A percentile compares a stretch with the other conserved stretches of the same genome.
phyloP scores from a whole-genome alignment of 2,329 filamentous ascomycete species.

The Sordariomycetes sp. region DNA sequence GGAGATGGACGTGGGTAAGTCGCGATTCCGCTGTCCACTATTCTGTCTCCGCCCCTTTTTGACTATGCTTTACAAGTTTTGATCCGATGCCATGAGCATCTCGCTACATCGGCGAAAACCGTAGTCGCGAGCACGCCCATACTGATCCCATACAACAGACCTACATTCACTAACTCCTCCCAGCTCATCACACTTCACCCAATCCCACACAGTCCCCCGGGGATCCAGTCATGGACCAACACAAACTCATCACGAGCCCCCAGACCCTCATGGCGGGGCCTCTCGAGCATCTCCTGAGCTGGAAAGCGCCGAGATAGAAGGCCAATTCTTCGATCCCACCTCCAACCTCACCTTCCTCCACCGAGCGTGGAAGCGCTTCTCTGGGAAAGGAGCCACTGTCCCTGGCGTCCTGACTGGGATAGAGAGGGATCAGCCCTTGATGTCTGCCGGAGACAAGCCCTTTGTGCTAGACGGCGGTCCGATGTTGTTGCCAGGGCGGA shows the following conservation, averaged over 20 bases:
- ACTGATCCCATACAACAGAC: no score
- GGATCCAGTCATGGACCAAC: no score
- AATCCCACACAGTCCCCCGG: no score
- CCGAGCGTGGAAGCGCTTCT: slow-evolving; percentile 41
- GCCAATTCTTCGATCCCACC: slow-evolving; percentile 44
- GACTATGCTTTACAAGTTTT: no score
- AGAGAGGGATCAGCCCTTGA: slow-evolving; percentile 14
- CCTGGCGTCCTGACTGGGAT: slow-evolving; percentile 9
- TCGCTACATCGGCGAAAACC: slow-evolving; percentile 7
- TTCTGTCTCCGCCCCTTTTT: no score
- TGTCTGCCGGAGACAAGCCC: slow-evolving; percentile 18
- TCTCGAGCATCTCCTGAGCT: slow-evolving; percentile 19
- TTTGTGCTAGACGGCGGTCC: slow-evolving; percentile 9
- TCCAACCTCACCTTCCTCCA: slow-evolving; percentile 48
- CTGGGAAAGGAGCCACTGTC: no score
- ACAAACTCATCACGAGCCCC: no score
- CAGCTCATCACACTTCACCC: no score
- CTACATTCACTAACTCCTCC: no score
- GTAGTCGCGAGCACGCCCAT: no score
- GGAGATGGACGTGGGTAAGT: neutral
- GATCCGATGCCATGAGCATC: neutral
- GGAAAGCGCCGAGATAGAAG: slow-evolving; percentile 29
- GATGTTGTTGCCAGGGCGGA: slow-evolving; percentile 10
- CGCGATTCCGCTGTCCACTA: no score
- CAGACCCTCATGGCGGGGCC: no score